Conservation (phyloP, 2,329 filamentous ascomycete species). For the Moelleriella libera region DNA sequence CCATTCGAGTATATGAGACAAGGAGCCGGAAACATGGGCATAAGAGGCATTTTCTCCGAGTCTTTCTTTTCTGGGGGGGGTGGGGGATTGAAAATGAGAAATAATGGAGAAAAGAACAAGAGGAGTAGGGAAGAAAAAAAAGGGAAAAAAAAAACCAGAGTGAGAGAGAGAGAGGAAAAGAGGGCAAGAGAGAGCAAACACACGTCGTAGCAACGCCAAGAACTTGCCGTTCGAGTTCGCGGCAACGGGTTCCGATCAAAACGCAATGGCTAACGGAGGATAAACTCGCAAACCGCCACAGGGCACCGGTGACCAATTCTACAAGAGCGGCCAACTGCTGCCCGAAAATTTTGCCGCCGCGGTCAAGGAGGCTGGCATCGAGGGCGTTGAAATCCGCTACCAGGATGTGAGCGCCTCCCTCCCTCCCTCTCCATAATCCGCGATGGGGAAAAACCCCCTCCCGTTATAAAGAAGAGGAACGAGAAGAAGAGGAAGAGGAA, state of each 20-base stretch:
- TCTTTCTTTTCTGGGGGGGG: background rate
- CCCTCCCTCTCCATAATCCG: background rate
- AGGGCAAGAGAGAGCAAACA: too few species aligned
- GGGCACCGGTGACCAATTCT: constrained; percentile 93
- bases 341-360: constrained; percentile 85
- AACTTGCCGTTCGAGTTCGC: too few species aligned
- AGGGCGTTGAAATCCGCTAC: constrained; percentile 65
- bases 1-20: too few species aligned
- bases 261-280: too few species aligned
- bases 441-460: background rate
- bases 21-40: too few species aligned
- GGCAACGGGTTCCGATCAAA: too few species aligned
- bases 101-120: background rate
- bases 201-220: too few species aligned
- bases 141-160: background rate
- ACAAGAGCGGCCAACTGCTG: constrained; percentile 82
- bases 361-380: constrained; percentile 59
- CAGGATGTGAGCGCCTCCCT: constrained; percentile 43
- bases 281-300: constrained; percentile 13
- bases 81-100: background rate
- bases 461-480: background rate
- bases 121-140: background rate
- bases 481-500: background rate
- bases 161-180: too few species aligned
- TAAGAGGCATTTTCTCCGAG: too few species aligned